Conservation (phyloP, 768 basidiomycete species). For the Amyloporia xantha region DNA sequence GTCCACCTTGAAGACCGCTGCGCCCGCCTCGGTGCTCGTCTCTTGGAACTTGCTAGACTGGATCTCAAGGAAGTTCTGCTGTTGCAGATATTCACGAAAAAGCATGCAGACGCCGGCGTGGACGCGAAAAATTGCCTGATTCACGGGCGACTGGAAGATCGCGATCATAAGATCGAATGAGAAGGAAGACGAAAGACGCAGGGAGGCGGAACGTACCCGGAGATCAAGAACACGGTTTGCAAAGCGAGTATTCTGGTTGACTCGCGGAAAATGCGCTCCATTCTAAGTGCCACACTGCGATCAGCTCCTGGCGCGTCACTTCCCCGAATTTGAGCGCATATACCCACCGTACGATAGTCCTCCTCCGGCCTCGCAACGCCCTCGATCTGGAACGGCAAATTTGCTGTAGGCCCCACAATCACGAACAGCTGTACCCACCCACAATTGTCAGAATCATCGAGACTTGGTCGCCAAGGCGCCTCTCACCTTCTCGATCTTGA, state of each 20-base stretch:
- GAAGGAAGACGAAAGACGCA: neutral
- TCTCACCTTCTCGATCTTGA: slow-evolving; percentile 72
- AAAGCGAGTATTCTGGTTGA: slow-evolving; percentile 87
- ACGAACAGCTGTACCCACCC: slow-evolving; percentile 16
- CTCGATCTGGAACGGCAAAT: slow-evolving; percentile 26
- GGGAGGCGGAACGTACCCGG: slow-evolving; percentile 51
- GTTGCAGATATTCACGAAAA: slow-evolving; percentile 76
- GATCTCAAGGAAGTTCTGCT: slow-evolving; percentile 82
- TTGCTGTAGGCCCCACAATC: slow-evolving; percentile 16
- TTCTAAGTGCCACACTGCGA: slow-evolving; percentile 21
- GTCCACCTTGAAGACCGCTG: slow-evolving; percentile 94
- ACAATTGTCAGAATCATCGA: neutral
- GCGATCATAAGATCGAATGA: neutral
- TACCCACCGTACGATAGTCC: slow-evolving; percentile 36
- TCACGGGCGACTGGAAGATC: slow-evolving; percentile 49
- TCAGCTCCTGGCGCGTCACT: neutral
- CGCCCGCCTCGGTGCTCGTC: slow-evolving; percentile 92
- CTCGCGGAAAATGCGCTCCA: slow-evolving; percentile 58
- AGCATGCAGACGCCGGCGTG: slow-evolving; percentile 81
- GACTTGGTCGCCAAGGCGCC: neutral
- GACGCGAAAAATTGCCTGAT: slow-evolving; percentile 90
- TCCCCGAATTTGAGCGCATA: neutral
- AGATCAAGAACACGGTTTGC: slow-evolving; percentile 93
- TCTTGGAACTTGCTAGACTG: slow-evolving; percentile 96
- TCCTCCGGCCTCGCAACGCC: slow-evolving; percentile 20